Conservation (phyloP, 768 basidiomycete genomes). For the Mycena crocata region DNA sequence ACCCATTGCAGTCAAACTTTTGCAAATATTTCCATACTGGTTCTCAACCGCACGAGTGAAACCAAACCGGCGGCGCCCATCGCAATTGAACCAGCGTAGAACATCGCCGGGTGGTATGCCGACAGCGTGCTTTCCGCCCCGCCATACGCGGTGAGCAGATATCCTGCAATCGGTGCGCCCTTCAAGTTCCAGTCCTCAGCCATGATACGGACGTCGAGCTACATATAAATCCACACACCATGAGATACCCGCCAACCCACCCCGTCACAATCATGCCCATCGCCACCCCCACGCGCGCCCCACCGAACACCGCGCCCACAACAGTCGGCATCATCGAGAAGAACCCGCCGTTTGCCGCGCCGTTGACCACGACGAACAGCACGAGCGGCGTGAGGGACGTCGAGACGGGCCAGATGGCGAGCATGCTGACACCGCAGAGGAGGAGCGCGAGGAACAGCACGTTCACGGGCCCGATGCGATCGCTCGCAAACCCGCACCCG, state of each 20-base stretch:
- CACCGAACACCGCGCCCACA: constrained; percentile 43
- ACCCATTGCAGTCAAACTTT: too few species aligned
- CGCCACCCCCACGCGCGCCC: constrained; percentile 42
- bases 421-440: constrained; percentile 43
- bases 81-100: constrained; percentile 42
- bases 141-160: constrained; percentile 41
- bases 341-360: constrained; percentile 46
- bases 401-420: constrained; percentile 44
- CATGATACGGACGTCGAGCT: too few species aligned
- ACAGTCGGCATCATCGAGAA: constrained; percentile 48
- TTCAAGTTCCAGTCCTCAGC: not conserved
- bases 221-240: constrained; percentile 16
- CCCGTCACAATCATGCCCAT: constrained; percentile 48
- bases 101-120: constrained; percentile 46
- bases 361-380: constrained; percentile 41
- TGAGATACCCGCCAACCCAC: constrained; percentile 42
- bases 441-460: constrained; percentile 41
- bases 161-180: constrained; percentile 45
- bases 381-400: constrained; percentile 38
- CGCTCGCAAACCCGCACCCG: constrained; percentile 42
- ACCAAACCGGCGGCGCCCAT: constrained; percentile 38
- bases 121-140: constrained; percentile 33
- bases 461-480: constrained; percentile 44
- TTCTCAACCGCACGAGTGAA: constrained; percentile 20
- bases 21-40: constrained; percentile 12